Conservation (phyloP, 2,329 filamentous ascomycete species). For the Chaetomium olivaceum region DNA sequence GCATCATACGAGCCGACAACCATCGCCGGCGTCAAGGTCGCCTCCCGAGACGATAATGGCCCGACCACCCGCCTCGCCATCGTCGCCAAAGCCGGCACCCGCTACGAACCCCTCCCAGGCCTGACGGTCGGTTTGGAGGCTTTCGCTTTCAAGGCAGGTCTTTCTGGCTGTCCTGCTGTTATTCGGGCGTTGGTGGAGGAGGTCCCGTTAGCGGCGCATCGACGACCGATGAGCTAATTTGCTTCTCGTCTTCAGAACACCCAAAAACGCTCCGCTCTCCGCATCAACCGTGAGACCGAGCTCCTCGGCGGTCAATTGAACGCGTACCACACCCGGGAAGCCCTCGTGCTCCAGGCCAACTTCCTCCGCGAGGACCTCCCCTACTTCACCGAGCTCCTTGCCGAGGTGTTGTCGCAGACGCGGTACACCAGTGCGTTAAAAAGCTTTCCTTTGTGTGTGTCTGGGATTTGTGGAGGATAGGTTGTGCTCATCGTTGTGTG, state of each 20-base stretch:
- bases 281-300: slow-evolving; percentile 93
- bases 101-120: slow-evolving; percentile 88
- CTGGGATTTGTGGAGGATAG: slow-evolving; percentile 6
- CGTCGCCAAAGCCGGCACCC: slow-evolving; percentile 90
- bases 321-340: slow-evolving; percentile 89
- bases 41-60: slow-evolving; percentile 83
- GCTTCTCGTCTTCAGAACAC: slow-evolving; percentile 65
- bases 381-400: slow-evolving; percentile 94
- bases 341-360: slow-evolving; percentile 86
- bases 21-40: slow-evolving; percentile 85
- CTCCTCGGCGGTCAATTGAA: slow-evolving; percentile 88
- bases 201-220: slow-evolving; percentile 11
- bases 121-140: slow-evolving; percentile 87
- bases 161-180: not conserved
- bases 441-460: slow-evolving; percentile 18
- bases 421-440: slow-evolving; percentile 72
- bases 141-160: slow-evolving; percentile 86
- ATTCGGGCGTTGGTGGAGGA: slow-evolving; percentile 9
- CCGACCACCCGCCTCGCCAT: slow-evolving; percentile 89
- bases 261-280: slow-evolving; percentile 80
- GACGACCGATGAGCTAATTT: slow-evolving; percentile 50
- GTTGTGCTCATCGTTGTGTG: slow-evolving; percentile 23
- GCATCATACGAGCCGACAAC: slow-evolving; percentile 88
- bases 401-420: slow-evolving; percentile 84
- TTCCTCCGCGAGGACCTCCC: slow-evolving; percentile 95